These are phyloP conservation scores for Monilinia fructicola DNA, from an alignment of 2,329 filamentous ascomycete species.

Conservation along the genomic window DNA sequence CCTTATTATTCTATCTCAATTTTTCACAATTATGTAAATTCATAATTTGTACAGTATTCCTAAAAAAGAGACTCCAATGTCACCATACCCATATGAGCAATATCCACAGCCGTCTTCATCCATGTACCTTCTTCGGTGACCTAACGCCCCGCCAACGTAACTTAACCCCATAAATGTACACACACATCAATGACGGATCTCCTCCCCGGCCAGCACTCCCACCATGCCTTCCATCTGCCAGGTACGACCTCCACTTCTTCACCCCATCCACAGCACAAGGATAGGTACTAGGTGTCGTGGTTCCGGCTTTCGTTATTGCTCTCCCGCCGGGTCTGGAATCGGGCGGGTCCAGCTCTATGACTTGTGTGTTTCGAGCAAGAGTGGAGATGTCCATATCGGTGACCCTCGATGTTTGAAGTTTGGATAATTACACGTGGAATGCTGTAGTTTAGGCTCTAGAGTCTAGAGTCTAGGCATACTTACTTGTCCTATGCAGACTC, in stretches of 20 bases:
- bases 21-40: background rate
- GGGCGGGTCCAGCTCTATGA: constrained; percentile 13
- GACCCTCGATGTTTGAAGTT: background rate
- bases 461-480: background rate
- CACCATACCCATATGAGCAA: constrained; percentile 15
- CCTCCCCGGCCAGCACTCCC: constrained; percentile 13
- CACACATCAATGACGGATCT: constrained; percentile 14
- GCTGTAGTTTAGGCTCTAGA: background rate
- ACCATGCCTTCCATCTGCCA: constrained; percentile 15
- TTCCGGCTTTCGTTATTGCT: constrained; percentile 1
- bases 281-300: background rate
- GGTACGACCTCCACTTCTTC: constrained; percentile 18
- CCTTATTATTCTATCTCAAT: background rate
- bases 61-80: background rate
- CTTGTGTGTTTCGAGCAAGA: constrained; percentile 2
- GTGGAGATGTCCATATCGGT: constrained; percentile 4
- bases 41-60: background rate
- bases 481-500: constrained; percentile 5
- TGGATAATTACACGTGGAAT: constrained; percentile 18
- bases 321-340: constrained; percentile 12
- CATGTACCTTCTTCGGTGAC: constrained; percentile 8
- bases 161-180: constrained; percentile 15
- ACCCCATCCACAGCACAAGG: background rate
- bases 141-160: constrained; percentile 1
- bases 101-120: background rate